Conservation (phyloP, 2,329 filamentous ascomycete species). For the Aspergillus sergii region DNA sequence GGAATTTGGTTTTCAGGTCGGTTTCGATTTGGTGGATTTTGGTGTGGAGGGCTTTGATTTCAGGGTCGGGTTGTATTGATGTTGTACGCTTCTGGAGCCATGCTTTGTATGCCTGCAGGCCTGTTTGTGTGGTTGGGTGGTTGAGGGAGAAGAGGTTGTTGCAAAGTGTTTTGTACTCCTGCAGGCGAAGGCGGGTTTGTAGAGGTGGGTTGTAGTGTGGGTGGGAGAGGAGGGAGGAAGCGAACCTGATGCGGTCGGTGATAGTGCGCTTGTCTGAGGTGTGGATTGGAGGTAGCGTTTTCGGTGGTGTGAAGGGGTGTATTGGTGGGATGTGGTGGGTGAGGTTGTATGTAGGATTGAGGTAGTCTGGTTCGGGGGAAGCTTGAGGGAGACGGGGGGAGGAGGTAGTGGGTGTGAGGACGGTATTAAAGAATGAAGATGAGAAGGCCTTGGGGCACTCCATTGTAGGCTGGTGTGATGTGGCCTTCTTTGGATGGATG, state of each 20-base stretch:
- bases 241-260: not conserved
- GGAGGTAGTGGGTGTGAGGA: no score
- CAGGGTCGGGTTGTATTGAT: not conserved
- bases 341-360: not conserved
- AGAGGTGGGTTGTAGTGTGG: not conserved
- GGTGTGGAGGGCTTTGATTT: not conserved
- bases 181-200: not conserved
- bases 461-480: not conserved
- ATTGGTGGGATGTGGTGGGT: not conserved
- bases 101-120: not conserved
- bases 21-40: not conserved
- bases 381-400: no score
- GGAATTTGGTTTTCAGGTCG: not conserved
- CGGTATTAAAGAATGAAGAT: no score
- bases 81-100: no score
- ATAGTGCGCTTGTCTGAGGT: not conserved
- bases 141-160: not conserved
- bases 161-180: not conserved
- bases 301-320: not conserved
- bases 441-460: not conserved
- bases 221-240: not conserved
- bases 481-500: not conserved
- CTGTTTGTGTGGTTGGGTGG: not conserved
- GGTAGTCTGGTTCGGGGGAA: not conserved
- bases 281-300: not conserved